Conservation (phyloP, 1,139 yeast genomes). For the Yamadazyma trypodendri region DNA sequence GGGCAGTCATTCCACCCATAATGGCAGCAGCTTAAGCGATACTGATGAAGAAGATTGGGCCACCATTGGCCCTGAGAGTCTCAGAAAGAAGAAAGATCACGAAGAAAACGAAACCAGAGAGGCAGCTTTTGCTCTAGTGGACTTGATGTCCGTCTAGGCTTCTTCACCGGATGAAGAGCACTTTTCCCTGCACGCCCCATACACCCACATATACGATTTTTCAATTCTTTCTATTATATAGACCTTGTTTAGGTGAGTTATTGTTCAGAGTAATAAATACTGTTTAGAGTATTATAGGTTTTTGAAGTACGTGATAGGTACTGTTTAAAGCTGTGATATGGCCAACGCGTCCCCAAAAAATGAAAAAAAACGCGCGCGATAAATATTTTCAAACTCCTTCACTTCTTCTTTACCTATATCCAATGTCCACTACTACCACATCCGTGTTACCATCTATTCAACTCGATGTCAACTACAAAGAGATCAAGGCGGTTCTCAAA, state of each 20-base stretch:
- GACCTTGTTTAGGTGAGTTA: slow-evolving; percentile 1
- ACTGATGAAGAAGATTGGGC: slow-evolving; percentile 98
- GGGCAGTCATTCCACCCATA: slow-evolving; percentile 2
- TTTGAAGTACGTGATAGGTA: too few relatives aligned
- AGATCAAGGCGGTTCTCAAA: slow-evolving; percentile 47
- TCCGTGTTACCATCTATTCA: slow-evolving; percentile 55
- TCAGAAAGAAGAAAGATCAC: slow-evolving; percentile 33
- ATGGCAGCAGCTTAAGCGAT: slow-evolving; percentile 29
- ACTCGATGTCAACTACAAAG: slow-evolving; percentile 61
- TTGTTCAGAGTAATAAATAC: too few relatives aligned
- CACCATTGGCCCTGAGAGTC: slow-evolving; percentile 71
- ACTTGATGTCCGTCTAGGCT: slow-evolving; percentile 38
- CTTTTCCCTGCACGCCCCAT: neutral
- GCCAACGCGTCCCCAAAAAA: slow-evolving; percentile 1
- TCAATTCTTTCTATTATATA: slow-evolving; percentile 1
- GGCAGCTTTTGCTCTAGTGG: slow-evolving; percentile 65
- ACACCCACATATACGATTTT: neutral
- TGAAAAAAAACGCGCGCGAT: slow-evolving; percentile 7
- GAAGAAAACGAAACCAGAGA: slow-evolving; percentile 43
- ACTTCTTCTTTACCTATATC: slow-evolving; percentile 2
- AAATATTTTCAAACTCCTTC: slow-evolving; percentile 2
- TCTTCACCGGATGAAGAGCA: neutral
- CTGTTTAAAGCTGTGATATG: neutral
- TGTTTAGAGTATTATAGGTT: too few relatives aligned
- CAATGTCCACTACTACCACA: slow-evolving; percentile 34